Percentiles rank a stretch among this genome's conserved stretches.
Evolutionary conservation across 2,329 filamentous ascomycete species (phyloP).

Genomic region (Lasiodiplodia theobromae): DNA sequence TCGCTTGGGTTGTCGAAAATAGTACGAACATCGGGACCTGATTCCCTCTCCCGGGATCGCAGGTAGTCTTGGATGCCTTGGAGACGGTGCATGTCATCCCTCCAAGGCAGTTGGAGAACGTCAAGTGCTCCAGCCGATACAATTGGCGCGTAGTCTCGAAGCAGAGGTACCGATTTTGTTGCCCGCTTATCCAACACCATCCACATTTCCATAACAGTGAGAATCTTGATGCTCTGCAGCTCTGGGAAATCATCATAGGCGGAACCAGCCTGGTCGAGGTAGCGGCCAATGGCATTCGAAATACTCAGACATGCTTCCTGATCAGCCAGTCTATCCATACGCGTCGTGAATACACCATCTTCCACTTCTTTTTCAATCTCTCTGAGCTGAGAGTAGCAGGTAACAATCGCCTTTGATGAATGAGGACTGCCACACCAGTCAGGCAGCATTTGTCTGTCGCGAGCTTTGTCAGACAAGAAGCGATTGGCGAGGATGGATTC

Average conservation of each 20-base stretch:
- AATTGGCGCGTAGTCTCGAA: conserved; percentile 60
- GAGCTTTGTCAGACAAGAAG: too few relatives aligned
- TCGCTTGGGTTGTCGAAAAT: conserved; percentile 56
- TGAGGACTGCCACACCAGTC: background rate
- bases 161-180: conserved; percentile 52
- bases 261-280: conserved; percentile 44
- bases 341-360: background rate
- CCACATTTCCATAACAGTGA: background rate
- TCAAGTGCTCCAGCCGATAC: conserved; percentile 61
- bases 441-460: background rate
- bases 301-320: too few relatives aligned
- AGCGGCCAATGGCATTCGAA: conserved; percentile 44
- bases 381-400: background rate
- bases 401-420: background rate
- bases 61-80: conserved; percentile 60
- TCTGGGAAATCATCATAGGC: conserved; percentile 56
- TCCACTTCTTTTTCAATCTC: conserved; percentile 8
- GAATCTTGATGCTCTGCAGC: conserved; percentile 36
- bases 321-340: too few relatives aligned
- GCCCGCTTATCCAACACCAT: conserved; percentile 53
- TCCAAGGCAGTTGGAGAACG: conserved; percentile 59
- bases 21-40: conserved; percentile 40
- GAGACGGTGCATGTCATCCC: conserved; percentile 60
- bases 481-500: background rate
- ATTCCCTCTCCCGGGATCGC: conserved; percentile 41